Conservation (phyloP, 768 basidiomycete species). For the Pisolithus albus region DNA sequence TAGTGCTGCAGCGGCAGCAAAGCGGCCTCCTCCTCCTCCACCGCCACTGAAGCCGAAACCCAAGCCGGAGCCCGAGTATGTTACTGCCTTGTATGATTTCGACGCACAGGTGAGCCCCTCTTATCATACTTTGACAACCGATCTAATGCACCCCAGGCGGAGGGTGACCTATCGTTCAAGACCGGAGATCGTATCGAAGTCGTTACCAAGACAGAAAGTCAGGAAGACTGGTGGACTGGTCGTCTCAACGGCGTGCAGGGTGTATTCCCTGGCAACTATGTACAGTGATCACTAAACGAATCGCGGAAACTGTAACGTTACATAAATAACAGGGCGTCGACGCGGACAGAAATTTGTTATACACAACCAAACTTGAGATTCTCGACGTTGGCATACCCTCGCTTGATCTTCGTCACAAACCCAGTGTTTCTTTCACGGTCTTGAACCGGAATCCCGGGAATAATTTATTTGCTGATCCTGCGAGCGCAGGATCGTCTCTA, state of each 20-base stretch:
- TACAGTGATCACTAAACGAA: constrained; percentile 15
- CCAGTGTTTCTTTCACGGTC: constrained; percentile 11
- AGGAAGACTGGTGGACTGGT: constrained; percentile 99
- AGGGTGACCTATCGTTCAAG: constrained; percentile 86
- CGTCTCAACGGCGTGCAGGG: constrained; percentile 74
- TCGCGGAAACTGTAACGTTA: neutral
- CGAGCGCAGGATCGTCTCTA: constrained; percentile 7
- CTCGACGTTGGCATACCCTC: too few relatives aligned
- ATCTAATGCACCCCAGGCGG: constrained; percentile 45
- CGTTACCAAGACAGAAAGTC: constrained; percentile 69
- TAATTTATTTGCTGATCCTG: constrained; percentile 16
- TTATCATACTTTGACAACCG: neutral
- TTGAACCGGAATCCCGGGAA: constrained; percentile 17
- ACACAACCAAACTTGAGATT: too few relatives aligned
- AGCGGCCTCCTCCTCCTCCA: constrained; percentile 88
- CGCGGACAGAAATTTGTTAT: too few relatives aligned
- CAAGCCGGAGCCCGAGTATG: constrained; percentile 67
- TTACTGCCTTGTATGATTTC: constrained; percentile 93
- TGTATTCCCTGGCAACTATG: constrained; percentile 75
- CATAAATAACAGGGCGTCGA: neutral
- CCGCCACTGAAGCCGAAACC: constrained; percentile 89
- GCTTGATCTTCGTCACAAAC: neutral
- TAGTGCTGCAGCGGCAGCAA: constrained; percentile 35
- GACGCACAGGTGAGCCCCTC: constrained; percentile 61
- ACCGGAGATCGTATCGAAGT: constrained; percentile 89